Conservation (phyloP, 208 protist genomes). For the Leishmania tropica region DNA sequence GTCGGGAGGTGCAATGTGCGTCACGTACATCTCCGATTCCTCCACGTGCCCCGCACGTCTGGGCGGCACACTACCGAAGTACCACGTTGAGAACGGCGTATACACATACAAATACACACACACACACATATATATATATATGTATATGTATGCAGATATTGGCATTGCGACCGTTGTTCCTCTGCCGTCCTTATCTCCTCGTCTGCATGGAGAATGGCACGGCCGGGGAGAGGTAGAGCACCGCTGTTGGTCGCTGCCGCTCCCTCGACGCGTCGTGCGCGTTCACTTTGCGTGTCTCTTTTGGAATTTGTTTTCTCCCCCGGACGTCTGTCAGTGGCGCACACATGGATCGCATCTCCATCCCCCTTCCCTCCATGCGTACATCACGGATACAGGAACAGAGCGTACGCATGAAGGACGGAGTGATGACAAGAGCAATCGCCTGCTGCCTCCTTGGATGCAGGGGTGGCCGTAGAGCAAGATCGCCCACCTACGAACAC, state of each 20-base stretch:
- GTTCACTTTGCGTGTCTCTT: background rate
- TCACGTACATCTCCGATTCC: background rate
- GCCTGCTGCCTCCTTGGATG: too few species aligned
- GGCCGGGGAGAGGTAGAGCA: background rate
- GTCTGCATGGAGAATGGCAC: background rate
- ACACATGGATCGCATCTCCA: background rate
- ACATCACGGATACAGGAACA: too few species aligned
- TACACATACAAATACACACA: background rate
- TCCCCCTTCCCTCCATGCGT: background rate
- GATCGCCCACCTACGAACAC: too few species aligned
- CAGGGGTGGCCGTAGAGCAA: too few species aligned
- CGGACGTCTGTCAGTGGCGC: background rate
- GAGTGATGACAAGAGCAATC: too few species aligned
- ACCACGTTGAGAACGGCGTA: background rate
- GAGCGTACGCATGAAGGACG: too few species aligned
- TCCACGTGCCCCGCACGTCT: background rate
- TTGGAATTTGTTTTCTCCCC: background rate
- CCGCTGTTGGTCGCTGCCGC: background rate
- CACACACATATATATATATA: background rate
- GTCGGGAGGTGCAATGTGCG: background rate
- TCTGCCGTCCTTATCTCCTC: background rate
- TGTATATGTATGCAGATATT: too few species aligned
- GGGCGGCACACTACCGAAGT: background rate
- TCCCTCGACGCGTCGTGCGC: background rate
- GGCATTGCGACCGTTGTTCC: background rate